Conservation (phyloP, 495 filamentous ascomycete species). For the Ascodesmis nigricans region DNA sequence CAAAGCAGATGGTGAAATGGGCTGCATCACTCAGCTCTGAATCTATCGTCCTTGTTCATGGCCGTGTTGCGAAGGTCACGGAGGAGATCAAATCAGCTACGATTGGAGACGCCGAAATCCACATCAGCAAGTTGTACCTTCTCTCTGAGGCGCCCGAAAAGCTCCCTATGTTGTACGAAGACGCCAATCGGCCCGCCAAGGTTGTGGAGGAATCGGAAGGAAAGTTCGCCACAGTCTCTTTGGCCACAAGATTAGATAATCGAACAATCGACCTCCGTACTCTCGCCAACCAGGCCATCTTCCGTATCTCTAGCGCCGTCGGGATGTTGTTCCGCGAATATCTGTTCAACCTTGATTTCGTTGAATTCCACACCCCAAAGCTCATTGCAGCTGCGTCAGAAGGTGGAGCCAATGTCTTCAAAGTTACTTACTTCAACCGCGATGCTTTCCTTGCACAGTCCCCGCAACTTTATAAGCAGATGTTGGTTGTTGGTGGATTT, state of each 20-base stretch:
- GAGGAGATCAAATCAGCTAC: constrained; percentile 60
- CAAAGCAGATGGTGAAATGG: constrained; percentile 77
- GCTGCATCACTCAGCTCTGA: constrained; percentile 56
- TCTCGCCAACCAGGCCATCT: constrained; percentile 71
- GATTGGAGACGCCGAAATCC: constrained; percentile 53
- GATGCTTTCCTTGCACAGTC: constrained; percentile 77
- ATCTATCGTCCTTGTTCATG: constrained; percentile 57
- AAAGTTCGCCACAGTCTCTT: constrained; percentile 12
- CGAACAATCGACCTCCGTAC: constrained; percentile 78
- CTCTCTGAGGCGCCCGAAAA: constrained; percentile 27
- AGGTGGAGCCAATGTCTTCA: constrained; percentile 83
- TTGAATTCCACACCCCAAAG: constrained; percentile 75
- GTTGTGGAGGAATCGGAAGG: constrained; percentile 14
- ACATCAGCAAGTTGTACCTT: constrained; percentile 59
- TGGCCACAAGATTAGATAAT: constrained; percentile 46
- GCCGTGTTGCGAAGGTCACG: constrained; percentile 47
- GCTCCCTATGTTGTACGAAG: constrained; percentile 26
- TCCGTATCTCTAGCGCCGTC: constrained; percentile 54
- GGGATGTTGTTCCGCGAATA: constrained; percentile 61
- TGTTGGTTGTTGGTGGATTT: constrained; percentile 81
- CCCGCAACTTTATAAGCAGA: constrained; percentile 92
- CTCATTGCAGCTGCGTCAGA: constrained; percentile 79
- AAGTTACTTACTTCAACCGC: constrained; percentile 72
- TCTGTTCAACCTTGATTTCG: constrained; percentile 51
- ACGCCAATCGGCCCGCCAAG: constrained; percentile 15